A percentile compares a stretch with the other conserved stretches of the same genome.
Evolutionary conservation across 352 stramenopile genomes (phyloP).

Genomic region (Phytophthora rubi): DNA sequence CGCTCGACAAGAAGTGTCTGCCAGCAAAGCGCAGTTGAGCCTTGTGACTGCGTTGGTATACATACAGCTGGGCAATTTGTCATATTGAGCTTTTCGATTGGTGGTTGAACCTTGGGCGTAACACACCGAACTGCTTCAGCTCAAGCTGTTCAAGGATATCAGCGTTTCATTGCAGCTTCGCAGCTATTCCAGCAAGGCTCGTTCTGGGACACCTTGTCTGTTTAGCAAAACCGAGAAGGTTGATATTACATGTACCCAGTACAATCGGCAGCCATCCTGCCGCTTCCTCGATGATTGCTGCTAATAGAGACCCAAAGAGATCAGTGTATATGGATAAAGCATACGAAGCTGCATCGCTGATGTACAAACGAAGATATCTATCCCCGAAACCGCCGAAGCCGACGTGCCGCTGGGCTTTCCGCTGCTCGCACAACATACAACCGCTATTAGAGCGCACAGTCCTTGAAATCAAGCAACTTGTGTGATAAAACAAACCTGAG

Average conservation of each 20-base stretch:
- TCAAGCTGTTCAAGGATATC: neutral
- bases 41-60: neutral
- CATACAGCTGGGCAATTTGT: constrained; percentile 10
- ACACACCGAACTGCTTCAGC: constrained; percentile 15
- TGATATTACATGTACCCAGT: constrained; percentile 6
- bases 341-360: constrained; percentile 3
- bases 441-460: constrained; percentile 12
- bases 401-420: constrained; percentile 42
- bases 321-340: neutral
- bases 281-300: constrained; percentile 2
- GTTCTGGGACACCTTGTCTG: neutral
- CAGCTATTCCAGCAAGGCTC: neutral
- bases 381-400: constrained; percentile 61
- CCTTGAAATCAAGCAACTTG: neutral
- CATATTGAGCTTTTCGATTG: neutral
- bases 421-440: constrained; percentile 20
- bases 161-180: constrained; percentile 8
- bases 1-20: neutral
- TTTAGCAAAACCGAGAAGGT: constrained; percentile 5
- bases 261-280: constrained; percentile 2
- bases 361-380: constrained; percentile 19
- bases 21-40: neutral
- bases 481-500: constrained; percentile 35
- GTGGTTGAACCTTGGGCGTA: constrained; percentile 18
- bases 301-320: constrained; percentile 1